phyloP scores from a whole-genome alignment of 208 protist genomes.

The Leishmania major region DNA sequence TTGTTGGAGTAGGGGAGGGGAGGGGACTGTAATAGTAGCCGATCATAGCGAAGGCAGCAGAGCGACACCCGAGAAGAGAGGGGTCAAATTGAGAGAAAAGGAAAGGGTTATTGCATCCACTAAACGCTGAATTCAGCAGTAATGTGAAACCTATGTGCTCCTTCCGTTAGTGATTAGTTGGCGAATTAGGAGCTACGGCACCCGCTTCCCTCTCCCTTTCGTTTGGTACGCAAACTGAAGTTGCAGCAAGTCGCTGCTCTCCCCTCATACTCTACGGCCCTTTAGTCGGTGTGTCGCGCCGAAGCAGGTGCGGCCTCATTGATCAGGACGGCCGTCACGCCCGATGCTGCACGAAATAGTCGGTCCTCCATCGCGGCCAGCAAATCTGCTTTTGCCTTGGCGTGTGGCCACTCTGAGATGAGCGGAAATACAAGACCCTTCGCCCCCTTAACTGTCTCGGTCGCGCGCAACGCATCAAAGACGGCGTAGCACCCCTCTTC shows the following conservation, averaged over 20 bases:
- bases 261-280: neutral
- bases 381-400: constrained; percentile 49
- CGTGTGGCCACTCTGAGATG: constrained; percentile 77
- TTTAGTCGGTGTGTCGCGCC: neutral
- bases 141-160: neutral
- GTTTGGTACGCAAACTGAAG: neutral
- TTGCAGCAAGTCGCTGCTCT: neutral
- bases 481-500: constrained; percentile 75
- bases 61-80: neutral
- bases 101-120: neutral
- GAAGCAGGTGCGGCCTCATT: constrained; percentile 16
- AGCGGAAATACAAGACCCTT: constrained; percentile 81
- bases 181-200: neutral
- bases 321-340: constrained; percentile 51
- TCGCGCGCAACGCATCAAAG: constrained; percentile 87
- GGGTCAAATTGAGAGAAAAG: neutral
- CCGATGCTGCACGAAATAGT: constrained; percentile 90
- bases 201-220: neutral
- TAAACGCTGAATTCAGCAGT: neutral
- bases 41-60: neutral
- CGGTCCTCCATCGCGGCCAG: constrained; percentile 87
- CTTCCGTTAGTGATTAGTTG: neutral
- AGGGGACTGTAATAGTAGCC: neutral
- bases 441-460: constrained; percentile 67
- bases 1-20: no score